These are phyloP conservation scores for Coemansia sp. DNA, from an alignment of 192 early-diverging fungal species.

Conservation along the genomic window DNA sequence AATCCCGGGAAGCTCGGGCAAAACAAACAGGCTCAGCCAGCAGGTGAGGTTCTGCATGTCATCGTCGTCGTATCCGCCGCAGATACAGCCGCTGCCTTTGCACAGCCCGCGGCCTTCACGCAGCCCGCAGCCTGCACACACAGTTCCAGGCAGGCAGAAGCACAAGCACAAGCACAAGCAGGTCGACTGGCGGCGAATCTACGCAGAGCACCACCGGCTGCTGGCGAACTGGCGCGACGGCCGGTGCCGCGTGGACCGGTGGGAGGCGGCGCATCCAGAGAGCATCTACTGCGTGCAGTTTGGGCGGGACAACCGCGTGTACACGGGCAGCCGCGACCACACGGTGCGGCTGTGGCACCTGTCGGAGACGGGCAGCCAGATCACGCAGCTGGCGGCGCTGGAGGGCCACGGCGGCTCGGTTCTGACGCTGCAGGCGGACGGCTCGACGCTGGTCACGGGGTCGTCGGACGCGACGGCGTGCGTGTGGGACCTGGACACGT, in stretches of 20 bases:
- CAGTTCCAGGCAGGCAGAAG: neutral
- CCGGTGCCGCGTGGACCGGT: constrained; percentile 56
- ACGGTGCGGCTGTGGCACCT: constrained; percentile 80
- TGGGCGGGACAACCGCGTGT: constrained; percentile 61
- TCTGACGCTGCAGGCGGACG: constrained; percentile 82
- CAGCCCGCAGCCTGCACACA: neutral
- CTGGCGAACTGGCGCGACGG: constrained; percentile 74
- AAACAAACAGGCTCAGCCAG: neutral
- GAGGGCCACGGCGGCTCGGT: constrained; percentile 75
- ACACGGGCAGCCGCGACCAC: constrained; percentile 70
- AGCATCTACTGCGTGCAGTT: constrained; percentile 86
- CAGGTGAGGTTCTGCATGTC: neutral
- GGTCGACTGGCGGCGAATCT: constrained; percentile 76
- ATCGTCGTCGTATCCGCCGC: neutral
- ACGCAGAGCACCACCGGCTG: constrained; percentile 60
- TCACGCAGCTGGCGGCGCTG: constrained; percentile 57
- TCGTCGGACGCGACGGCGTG: constrained; percentile 66
- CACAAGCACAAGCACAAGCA: neutral
- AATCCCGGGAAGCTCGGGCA: neutral
- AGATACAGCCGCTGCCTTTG: neutral
- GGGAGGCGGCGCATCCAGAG: constrained; percentile 74
- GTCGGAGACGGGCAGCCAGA: constrained; percentile 50
- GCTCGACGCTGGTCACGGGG: constrained; percentile 61
- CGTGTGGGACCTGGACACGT: constrained; percentile 70
- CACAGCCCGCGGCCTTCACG: too few relatives aligned